Base-by-base conservation (phyloP, 2,329 filamentous ascomycete species). In the Podosphaera fusca region DNA sequence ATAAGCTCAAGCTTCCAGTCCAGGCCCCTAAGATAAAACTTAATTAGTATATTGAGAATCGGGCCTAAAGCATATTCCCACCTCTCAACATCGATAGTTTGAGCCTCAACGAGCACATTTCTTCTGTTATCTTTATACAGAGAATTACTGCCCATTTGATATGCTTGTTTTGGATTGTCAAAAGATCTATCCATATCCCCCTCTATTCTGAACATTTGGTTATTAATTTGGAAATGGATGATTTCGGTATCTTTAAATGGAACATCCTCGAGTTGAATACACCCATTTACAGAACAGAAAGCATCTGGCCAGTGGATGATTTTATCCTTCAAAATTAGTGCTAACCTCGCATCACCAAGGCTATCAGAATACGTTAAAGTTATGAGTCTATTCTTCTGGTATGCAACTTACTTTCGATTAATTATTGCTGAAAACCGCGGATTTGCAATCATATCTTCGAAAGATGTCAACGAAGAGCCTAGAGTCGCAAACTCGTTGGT, bases 1-100 rank as follows among this genome's bases (percentile, higher is more conserved):
- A 66, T 62, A 9, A 68, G 61, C 33, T 67, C 64, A 8, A 67
- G 31, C n/a, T 58, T 58, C 63, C 65, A 67, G 56, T 67, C 63
- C 40, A 66, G 42, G 40, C 61, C 51, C 46, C 66, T 67, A 56
- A 33, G 30, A 42, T 21, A 29, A 3, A 36, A 53, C n/a, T 3
- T 52, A 33, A 9, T 57, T n/a, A 36, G 29, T 36, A 29, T 46
- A 4, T 40, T 54, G 9, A 55, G 30, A 21, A 12, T 21, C 10
- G 5, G n/a, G 1, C 21, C 21, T n/a, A n/a, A 14, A 4, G 7
- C 10, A 8, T 6, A 31, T 30, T 35, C 60, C 46, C 58, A 64
- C 64, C 56, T 63, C 50, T 64, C 64, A 36, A 66, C 57, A 46
- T 67, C 63, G 21, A 66, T 56, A n/a, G 45, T 61, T 21, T 61